Evolutionary conservation across 2,329 filamentous ascomycete genomes (phyloP), one percentile per base, ranked within the genome.

Genomic region (Chaetomium sp.): DNA sequence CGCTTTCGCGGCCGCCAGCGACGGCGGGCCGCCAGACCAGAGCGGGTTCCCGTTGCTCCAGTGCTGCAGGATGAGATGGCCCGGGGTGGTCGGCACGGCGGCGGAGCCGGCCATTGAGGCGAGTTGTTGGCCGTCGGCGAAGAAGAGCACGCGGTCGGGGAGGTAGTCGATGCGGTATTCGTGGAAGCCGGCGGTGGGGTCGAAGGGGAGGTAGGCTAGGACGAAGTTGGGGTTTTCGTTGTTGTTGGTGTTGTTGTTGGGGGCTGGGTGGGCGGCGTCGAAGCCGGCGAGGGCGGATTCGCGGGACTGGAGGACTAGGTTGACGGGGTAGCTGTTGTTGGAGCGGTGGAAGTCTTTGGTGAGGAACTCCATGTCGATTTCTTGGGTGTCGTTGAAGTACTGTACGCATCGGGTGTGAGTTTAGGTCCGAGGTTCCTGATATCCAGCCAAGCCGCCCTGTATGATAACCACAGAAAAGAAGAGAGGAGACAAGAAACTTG

Each of bases 121-220:
- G 11, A 90, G 71, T 8, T 77, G 69, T 7, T 70, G 54, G 44
- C 80, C 80, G 67, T 91, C 87, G 1, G 82, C 84, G 66, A 85
- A 90, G 70, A 89, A 91, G 9, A 79, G 68, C 7, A 91, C 85
- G 1, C 73, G 73, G 0, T 74, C 76, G 0, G 80, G 77, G 12
- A 84, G 68, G 72, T 87, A 91, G 70, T 92, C 88, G 68, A 91
- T 86, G 40, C 88, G 85, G 66, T 91, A 91, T 70, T 91, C 88
- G 70, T 91, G 87, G 65, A 87, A 89, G 42, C 67, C 79, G 0
- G 70, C 67, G 0, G 83, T 81, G 0, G 88, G 86, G 59, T 86
- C 74, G 70, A 91, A 91, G 0, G 79, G 76, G 1, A 91, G 75
- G 49, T 80, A 72, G 35, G 80, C 72, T 41, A 79, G 72, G 53